Conservation (phyloP, 2,329 filamentous ascomycete genomes). For the Trichoderma sp. region DNA sequence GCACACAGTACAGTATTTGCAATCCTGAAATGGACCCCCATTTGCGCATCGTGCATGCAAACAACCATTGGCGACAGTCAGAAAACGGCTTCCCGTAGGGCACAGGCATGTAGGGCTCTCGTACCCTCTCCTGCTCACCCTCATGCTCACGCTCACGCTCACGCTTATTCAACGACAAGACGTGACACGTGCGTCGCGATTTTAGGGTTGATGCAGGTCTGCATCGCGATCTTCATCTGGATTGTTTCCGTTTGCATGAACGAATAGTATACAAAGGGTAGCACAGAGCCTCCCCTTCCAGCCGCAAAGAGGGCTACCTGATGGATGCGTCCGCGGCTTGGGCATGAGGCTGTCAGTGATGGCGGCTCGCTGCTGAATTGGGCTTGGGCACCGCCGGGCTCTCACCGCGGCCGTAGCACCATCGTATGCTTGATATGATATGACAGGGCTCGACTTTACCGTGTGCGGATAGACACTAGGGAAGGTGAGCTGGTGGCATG, state of each 20-base stretch:
- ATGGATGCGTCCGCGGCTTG: background rate
- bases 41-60: constrained; percentile 12
- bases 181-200: constrained; percentile 20
- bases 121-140: background rate
- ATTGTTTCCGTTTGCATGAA: constrained; percentile 9
- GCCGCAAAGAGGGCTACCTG: background rate
- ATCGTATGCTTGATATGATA: background rate
- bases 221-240: constrained; percentile 14
- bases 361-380: background rate
- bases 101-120: constrained; percentile 2
- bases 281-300: background rate
- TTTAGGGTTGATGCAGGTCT: constrained; percentile 5
- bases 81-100: background rate
- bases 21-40: background rate
- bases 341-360: background rate
- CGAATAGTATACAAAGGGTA: background rate
- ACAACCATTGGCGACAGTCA: background rate
- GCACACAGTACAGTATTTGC: background rate
- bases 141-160: background rate
- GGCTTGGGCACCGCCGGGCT: constrained; percentile 16
- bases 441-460: background rate
- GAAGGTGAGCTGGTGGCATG: background rate
- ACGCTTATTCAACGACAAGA: background rate
- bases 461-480: background rate
- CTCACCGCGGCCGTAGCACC: constrained; percentile 7